phyloP scores from a whole-genome alignment of 1,139 yeast genomes.

The Pichia sp. region DNA sequence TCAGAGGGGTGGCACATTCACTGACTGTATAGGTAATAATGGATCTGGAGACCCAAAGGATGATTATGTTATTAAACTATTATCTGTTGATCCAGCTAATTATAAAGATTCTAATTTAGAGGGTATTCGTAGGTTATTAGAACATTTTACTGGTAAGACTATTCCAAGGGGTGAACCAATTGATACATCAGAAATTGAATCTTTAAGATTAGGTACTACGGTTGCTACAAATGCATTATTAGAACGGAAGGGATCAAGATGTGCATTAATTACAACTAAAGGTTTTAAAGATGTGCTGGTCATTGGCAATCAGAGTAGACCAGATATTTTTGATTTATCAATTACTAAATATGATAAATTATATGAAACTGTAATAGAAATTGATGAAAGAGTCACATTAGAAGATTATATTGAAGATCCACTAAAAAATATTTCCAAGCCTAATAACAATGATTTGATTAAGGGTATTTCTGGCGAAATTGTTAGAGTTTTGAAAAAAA shows the following conservation, averaged over 20 bases:
- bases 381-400: constrained; percentile 67
- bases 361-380: constrained; percentile 57
- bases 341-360: constrained; percentile 54
- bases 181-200: constrained; percentile 41
- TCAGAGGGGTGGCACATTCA: constrained; percentile 20
- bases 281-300: constrained; percentile 59
- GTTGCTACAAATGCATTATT: constrained; percentile 71
- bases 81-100: constrained; percentile 83
- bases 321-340: constrained; percentile 58
- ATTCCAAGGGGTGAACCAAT: constrained; percentile 46
- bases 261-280: constrained; percentile 58
- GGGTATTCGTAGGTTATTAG: constrained; percentile 76
- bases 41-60: constrained; percentile 21
- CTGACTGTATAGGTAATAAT: constrained; percentile 17
- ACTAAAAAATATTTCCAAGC: constrained; percentile 29
- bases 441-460: constrained; percentile 32
- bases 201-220: constrained; percentile 74
- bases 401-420: constrained; percentile 65
- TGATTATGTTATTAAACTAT: constrained; percentile 54
- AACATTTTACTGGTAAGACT: constrained; percentile 41
- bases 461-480: constrained; percentile 61
- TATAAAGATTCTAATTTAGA: constrained; percentile 88
- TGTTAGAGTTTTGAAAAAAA: constrained; percentile 46
- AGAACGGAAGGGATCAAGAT: constrained; percentile 61
- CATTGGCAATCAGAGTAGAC: constrained; percentile 73